These are phyloP conservation scores for Russula earlei DNA, from an alignment of 768 basidiomycete genomes.

Conservation along the genomic window DNA sequence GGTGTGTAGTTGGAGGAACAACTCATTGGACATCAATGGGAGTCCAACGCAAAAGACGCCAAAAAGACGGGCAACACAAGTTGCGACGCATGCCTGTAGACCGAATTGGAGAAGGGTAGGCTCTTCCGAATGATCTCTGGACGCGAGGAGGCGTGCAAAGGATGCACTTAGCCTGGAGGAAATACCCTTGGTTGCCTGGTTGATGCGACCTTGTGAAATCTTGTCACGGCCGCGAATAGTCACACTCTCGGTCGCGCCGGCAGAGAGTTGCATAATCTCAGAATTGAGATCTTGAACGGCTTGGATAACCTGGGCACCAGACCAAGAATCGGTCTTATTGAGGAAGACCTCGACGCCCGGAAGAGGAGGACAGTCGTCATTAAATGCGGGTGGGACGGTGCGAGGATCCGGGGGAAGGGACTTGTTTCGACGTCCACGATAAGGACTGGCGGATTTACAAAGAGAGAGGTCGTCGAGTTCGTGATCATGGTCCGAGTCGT, in stretches of 20 bases:
- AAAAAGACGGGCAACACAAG: constrained; percentile 57
- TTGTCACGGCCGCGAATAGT: constrained; percentile 38
- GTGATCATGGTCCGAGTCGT: constrained; percentile 9
- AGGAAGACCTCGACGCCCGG: constrained; percentile 58
- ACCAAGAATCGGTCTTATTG: constrained; percentile 66
- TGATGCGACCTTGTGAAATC: constrained; percentile 32
- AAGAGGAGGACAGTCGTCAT: constrained; percentile 48
- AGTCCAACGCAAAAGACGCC: constrained; percentile 68
- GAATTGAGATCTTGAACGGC: constrained; percentile 73
- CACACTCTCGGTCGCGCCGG: constrained; percentile 61
- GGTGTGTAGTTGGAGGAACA: constrained; percentile 51
- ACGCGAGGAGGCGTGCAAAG: constrained; percentile 49
- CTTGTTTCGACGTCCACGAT: constrained; percentile 20
- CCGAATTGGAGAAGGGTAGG: constrained; percentile 70
- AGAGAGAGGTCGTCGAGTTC: constrained; percentile 15
- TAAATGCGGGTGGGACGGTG: constrained; percentile 21
- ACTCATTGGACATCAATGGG: constrained; percentile 57
- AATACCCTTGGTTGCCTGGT: constrained; percentile 51
- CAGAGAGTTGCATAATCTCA: constrained; percentile 73
- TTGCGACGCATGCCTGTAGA: constrained; percentile 59
- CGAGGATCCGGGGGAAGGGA: constrained; percentile 21
- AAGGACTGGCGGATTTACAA: constrained; percentile 9
- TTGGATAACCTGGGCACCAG: constrained; percentile 69
- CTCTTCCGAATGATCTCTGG: constrained; percentile 64
- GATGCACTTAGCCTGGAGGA: constrained; percentile 53